These are phyloP conservation scores for Carnegiea gigantea DNA, from an alignment of 179 eudicot genomes.

Conservation along the genomic window DNA sequence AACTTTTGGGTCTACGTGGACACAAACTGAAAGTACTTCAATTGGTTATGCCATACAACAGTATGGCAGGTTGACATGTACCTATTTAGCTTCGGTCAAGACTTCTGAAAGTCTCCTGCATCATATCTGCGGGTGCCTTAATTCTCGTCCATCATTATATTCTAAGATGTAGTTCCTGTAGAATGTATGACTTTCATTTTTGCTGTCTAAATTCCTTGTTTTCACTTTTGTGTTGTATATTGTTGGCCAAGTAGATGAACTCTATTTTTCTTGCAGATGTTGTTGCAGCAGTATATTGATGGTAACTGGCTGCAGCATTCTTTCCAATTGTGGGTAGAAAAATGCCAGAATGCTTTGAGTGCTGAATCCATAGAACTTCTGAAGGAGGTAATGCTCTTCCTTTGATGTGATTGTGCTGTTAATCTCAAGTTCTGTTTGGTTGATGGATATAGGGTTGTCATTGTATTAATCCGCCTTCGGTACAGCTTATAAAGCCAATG, in stretches of 20 bases:
- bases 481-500: neutral
- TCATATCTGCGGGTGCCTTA: neutral
- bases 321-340: slow-evolving; percentile 58
- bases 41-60: neutral
- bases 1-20: neutral
- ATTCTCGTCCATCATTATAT: slow-evolving; percentile 2
- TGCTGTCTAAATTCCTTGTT: neutral
- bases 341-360: slow-evolving; percentile 65
- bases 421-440: neutral
- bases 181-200: slow-evolving; percentile 3
- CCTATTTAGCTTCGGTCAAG: neutral
- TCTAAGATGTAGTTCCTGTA: slow-evolving; percentile 6
- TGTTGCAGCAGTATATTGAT: slow-evolving; percentile 55
- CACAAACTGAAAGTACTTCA: neutral
- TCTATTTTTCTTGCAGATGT: slow-evolving; percentile 55
- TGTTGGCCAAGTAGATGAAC: neutral
- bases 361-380: slow-evolving; percentile 87
- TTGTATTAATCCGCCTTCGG: neutral
- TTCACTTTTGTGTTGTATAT: neutral
- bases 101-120: neutral
- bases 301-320: slow-evolving; percentile 72
- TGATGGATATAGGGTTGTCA: slow-evolving; percentile 8
- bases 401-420: neutral
- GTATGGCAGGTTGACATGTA: neutral
- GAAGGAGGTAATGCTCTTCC: slow-evolving; percentile 57